Evolutionary conservation across 805 yeast species (phyloP), one percentile per base, ranked within the genome.

Genomic region (Maudiozyma saulgeensis): DNA sequence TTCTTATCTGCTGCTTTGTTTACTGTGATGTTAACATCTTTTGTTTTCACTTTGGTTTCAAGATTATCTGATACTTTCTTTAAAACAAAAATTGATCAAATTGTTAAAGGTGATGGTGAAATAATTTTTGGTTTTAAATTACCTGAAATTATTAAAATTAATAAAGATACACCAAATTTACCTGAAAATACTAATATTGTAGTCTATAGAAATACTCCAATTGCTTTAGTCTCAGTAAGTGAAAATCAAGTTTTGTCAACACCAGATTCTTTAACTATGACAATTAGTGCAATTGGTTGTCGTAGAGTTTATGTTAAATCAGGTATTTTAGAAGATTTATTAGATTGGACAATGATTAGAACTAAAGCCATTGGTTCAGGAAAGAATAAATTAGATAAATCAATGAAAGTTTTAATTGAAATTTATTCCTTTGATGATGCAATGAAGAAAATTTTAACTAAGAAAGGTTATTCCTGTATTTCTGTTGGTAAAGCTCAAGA

Each of bases 141-240:
- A 23, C 12, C 13, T 8, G 28, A 47, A 4, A 37, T 38, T 19
- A 43, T 42, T 26, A 26, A 38, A 6, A 23, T 28, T 19, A 13
- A 8, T 5, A 26, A n/a, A 8, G 39, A 25, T 6, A 12, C 18
- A 6, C 16, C 26, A 12, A 15, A 41, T 7, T 6, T 32, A 32
- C 7, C 41, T 16, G 38, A 43, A 12, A 77, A 81, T 55, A 71
- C 87, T 1, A 77, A 75, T 46, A 59, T 82, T 39, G 72, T 84
- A 26, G 61, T 77, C 16, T 85, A 84, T 67, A 77, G 90, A 59
- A 77, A 77, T n/a, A 70, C 81, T 0, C 90, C 93, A 16, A 80
- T 86, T 60, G 88, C 89, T 0, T 69, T 81, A 37, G 69, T 76
- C 31, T 73, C 82, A 0, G 51, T 70, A 11, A 68, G 76, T 43